Conservation (phyloP, 1,284 basidiomycete species). For the Hypsizygus ulmarius region DNA sequence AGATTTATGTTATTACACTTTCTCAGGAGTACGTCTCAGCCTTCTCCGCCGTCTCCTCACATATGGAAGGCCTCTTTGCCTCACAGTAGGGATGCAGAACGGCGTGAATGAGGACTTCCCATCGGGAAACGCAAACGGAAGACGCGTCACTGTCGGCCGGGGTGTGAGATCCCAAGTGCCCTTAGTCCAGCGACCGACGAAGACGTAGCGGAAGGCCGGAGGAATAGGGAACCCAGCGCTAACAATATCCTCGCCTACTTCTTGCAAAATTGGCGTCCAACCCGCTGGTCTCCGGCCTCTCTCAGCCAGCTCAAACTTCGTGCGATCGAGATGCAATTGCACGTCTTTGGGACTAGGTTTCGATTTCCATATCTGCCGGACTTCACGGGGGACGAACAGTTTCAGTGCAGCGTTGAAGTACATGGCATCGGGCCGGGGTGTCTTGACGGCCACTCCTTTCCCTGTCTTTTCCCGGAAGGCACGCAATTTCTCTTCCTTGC, state of each 20-base stretch:
- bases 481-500: background rate
- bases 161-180: conserved; percentile 9
- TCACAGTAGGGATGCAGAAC: too few species aligned
- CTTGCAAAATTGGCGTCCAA: conserved; percentile 42
- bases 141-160: background rate
- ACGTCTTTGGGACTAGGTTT: conserved; percentile 12
- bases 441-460: conserved; percentile 20
- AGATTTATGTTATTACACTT: too few species aligned
- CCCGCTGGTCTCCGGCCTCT: conserved; percentile 12
- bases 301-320: conserved; percentile 10
- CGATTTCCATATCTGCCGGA: conserved; percentile 16
- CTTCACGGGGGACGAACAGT: conserved; percentile 37
- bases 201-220: conserved; percentile 39
- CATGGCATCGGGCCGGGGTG: conserved; percentile 54
- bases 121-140: too few species aligned
- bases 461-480: conserved; percentile 7
- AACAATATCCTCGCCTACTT: conserved; percentile 46
- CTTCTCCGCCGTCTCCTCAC: too few species aligned
- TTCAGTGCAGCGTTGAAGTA: conserved; percentile 67
- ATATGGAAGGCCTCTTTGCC: too few species aligned
- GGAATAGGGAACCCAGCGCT: conserved; percentile 47
- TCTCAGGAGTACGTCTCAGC: too few species aligned
- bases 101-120: too few species aligned
- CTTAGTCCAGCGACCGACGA: conserved; percentile 34
- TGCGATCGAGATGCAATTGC: conserved; percentile 10